Evolutionary conservation across 169 alveolate genomes (phyloP), one percentile per base, ranked within the genome.

Genomic region (Eimeria necatrix): DNA sequence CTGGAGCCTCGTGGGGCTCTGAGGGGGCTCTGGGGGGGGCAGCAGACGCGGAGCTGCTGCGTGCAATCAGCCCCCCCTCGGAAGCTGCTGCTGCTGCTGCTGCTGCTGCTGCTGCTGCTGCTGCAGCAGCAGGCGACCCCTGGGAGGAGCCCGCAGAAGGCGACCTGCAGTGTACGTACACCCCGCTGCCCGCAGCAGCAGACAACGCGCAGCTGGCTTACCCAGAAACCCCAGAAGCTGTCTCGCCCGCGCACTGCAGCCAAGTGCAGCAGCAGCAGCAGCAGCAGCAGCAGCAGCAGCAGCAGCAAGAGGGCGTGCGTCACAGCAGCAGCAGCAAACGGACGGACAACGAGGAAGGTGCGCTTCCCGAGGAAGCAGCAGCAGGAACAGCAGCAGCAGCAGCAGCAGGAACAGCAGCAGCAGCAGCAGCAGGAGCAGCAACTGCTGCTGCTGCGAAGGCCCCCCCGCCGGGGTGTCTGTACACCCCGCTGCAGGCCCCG

Each of bases 81-180:
- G n/a, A 7, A 12, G n/a, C 73, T 61, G 73, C 73, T 61, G 73
- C 73, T 61, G 22, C 73, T 61, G 6, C 73, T 61, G 32, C 4
- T 61, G 73, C 73, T 61, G 73, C 73, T 61, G 73, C 73, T 61
- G 73, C 73, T 61, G 73, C 73, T 61, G 73, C 73, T 61, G 73
- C 4, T 18, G 12, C 12, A 7, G n/a, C 73, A 61, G 73, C 73
- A 61, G n/a, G 4, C 32, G 32, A 18, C n/a, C 4, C 73, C n/a
- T 61, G 6, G 73, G 4, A 61, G 73, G 32, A 61, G 73, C 73
- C 12, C 32, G 32, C 12, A 61, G n/a, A 61, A 61, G 6, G 73
- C 73, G 4, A 24, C 73, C 6, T 24, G 73, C 6, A 20, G 73
- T 7, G 73, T 61, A 10, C 73, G 12, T 12, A 24, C 73, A 61